Percentiles rank a stretch among this genome's conserved stretches.
phyloP scores from a whole-genome alignment of 345 rosid species.

The Citrus unshiu region DNA sequence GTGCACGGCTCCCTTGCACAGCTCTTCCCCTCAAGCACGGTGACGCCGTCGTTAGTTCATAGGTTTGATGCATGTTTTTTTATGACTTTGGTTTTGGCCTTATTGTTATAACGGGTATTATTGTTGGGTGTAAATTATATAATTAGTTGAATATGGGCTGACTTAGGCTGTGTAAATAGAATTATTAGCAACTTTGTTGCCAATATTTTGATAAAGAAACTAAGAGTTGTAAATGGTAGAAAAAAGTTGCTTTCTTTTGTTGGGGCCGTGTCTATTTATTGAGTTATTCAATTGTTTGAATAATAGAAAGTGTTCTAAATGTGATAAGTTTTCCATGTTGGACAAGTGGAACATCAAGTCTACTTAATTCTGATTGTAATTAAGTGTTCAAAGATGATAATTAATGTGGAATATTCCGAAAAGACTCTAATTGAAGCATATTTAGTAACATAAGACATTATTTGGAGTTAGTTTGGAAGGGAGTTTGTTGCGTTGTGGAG shows the following conservation, averaged over 20 bases:
- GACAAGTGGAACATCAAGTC: constrained; percentile 1
- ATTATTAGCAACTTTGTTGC: not conserved
- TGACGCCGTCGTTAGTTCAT: not conserved
- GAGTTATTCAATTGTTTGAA: not conserved
- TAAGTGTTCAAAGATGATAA: not conserved
- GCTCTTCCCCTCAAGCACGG: no score
- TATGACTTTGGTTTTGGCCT: constrained; percentile 13
- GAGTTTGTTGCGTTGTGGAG: constrained; percentile 4
- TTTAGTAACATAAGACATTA: not conserved
- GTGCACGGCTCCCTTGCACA: no score
- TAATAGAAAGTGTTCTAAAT: not conserved
- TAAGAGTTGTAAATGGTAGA: not conserved
- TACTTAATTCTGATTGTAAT: not conserved
- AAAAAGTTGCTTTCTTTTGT: no score
- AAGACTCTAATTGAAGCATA: not conserved
- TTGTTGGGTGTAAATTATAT: not conserved
- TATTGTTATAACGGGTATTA: not conserved
- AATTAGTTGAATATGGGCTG: constrained; percentile 8
- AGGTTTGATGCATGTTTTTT: not conserved
- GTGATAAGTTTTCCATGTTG: not conserved
- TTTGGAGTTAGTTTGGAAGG: not conserved
- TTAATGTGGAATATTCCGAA: not conserved
- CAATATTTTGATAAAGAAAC: not conserved
- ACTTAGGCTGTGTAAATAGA: not conserved
- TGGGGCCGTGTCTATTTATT: not conserved